Conservation (phyloP, 495 filamentous ascomycete species). For the Hypoxylon cercidicola region DNA sequence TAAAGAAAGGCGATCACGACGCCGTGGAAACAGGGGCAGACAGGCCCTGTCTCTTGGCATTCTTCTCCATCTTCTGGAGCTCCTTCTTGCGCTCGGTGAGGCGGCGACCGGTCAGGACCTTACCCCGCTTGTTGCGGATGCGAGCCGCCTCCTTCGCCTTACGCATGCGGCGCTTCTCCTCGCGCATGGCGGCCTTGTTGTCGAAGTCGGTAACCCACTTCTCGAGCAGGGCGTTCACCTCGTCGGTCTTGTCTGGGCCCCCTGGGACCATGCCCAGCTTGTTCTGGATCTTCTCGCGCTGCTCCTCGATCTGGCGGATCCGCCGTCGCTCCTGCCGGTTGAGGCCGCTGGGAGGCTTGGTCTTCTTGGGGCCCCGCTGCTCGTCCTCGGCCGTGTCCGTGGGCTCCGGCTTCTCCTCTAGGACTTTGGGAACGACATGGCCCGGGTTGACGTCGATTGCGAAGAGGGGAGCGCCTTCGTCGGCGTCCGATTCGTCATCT, state of each 20-base stretch:
- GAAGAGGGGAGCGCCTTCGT: conserved; percentile 26
- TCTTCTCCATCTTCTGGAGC: conserved; percentile 21
- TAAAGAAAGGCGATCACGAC: background rate
- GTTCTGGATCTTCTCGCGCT: conserved; percentile 35
- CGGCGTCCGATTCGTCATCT: conserved; percentile 5
- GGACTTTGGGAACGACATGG: conserved; percentile 17
- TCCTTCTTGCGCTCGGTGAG: conserved; percentile 23
- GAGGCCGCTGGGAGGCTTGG: conserved; percentile 9
- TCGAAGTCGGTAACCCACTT: conserved; percentile 29
- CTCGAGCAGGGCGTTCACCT: conserved; percentile 33
- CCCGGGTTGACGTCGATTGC: conserved; percentile 38
- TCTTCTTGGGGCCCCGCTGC: background rate
- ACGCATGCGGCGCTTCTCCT: conserved; percentile 20
- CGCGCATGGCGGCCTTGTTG: conserved; percentile 1
- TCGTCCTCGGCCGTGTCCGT: conserved; percentile 1
- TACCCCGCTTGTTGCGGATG: conserved; percentile 19
- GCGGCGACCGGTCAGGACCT: conserved; percentile 23
- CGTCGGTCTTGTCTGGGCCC: conserved; percentile 19
- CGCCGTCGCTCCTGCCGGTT: conserved; percentile 43
- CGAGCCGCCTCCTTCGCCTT: conserved; percentile 15
- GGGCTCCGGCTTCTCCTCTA: background rate
- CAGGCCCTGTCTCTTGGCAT: conserved; percentile 13
- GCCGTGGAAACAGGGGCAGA: conserved; percentile 1
- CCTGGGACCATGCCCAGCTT: conserved; percentile 26
- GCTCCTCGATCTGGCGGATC: conserved; percentile 38